Base-by-base conservation (phyloP, 1,284 basidiomycete genomes). In the Fistulina hepatica region DNA sequence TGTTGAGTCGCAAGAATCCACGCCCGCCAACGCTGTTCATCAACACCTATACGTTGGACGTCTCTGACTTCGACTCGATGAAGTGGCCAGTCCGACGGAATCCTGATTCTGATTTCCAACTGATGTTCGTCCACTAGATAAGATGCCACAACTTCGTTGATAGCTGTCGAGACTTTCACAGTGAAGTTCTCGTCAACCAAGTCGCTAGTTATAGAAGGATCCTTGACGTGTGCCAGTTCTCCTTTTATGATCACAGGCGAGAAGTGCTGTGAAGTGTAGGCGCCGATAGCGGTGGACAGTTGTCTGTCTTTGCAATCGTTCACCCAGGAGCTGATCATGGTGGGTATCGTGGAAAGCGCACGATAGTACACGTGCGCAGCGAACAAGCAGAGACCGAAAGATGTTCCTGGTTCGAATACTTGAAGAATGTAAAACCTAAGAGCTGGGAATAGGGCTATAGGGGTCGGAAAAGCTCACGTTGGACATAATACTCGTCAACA, bases 1-100 rank as follows among this genome's bases (percentile, higher is more conserved):
- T 97, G 93, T 56, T 94, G 91, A 21, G 97, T 82, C 16, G 81
- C 86, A 24, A 98, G 71, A 41, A 97, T 68, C 95, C 94, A 98
- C 1, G 86, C 83, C 45, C 92, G 67, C 93, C 94, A 97, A 43
- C 79, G 76, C 43, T 80, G 80, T 53, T 97, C 93, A 16, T 84
- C 77, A 4, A 98, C 90, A 3, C 90, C 92, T 6, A 97, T 80
- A 43, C 79, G 73, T 53, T 81, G 78, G 32, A 85, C 67, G 51
- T 95, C 93, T 49, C 77, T 75, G 16, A 97, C 80, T 54, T 95
- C 92, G 23, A 97, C 83, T 23, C 72, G 73, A 48, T 83, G 83
- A 27, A 99, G 63, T 1, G 95, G 95, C 75, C 90, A 98, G 53
- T 97, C 93, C 4, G 61, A 55, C 1, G 95, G 95, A 21, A 98